These are phyloP conservation scores for Phytophthora pinifolia DNA, from an alignment of 352 stramenopile species.

Conservation along the genomic window DNA sequence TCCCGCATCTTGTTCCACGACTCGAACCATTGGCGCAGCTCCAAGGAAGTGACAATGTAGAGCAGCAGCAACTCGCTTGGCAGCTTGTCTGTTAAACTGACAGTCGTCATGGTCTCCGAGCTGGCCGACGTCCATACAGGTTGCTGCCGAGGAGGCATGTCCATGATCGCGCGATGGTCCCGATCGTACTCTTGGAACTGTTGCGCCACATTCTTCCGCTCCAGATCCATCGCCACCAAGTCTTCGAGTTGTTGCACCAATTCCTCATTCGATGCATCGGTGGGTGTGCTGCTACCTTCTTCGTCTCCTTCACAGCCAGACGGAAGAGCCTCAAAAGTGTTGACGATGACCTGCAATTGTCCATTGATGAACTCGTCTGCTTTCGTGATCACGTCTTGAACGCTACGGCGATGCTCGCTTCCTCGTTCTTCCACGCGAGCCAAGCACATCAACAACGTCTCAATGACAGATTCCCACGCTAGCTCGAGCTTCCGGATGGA, in stretches of 20 bases:
- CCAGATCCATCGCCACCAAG: constrained; percentile 48
- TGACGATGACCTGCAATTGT: constrained; percentile 40
- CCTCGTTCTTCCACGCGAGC: constrained; percentile 57
- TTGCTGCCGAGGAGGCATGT: constrained; percentile 25
- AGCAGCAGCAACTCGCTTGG: constrained; percentile 50
- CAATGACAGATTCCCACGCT: constrained; percentile 63
- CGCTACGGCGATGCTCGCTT: constrained; percentile 60
- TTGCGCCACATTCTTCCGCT: constrained; percentile 42
- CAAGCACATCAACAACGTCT: constrained; percentile 64
- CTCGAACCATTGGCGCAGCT: constrained; percentile 55
- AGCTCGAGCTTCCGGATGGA: constrained; percentile 52
- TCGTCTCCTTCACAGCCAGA: constrained; percentile 32
- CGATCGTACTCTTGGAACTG: constrained; percentile 48
- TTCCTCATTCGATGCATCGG: constrained; percentile 11
- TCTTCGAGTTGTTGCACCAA: constrained; percentile 50
- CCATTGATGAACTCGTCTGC: constrained; percentile 41
- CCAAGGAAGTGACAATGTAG: constrained; percentile 53
- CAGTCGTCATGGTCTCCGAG: constrained; percentile 7
- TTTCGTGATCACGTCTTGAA: constrained; percentile 50
- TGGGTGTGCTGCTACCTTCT: background rate
- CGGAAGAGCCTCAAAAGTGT: constrained; percentile 40
- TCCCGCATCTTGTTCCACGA: constrained; percentile 48
- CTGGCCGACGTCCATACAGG: constrained; percentile 3
- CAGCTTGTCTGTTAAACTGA: constrained; percentile 29
- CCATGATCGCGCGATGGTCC: constrained; percentile 40